phyloP scores from a whole-genome alignment of 1,284 basidiomycete genomes.

The Ceratobasidium sp. region DNA sequence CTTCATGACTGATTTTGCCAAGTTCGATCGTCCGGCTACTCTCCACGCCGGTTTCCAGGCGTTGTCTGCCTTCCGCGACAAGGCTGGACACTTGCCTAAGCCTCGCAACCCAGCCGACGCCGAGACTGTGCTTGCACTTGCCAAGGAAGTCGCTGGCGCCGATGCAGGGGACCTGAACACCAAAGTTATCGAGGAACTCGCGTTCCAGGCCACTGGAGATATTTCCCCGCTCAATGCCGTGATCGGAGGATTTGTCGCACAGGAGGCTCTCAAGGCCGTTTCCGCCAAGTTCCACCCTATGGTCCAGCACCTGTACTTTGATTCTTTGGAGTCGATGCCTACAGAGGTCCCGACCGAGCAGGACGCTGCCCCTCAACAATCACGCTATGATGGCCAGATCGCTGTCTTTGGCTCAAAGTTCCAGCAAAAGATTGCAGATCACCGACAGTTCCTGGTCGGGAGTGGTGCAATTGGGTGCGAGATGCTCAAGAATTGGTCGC shows the following conservation, averaged over 20 bases:
- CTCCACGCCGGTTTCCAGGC: slow-evolving; percentile 97
- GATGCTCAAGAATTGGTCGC: slow-evolving; percentile 99
- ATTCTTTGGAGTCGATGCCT: slow-evolving; percentile 95
- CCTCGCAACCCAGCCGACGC: slow-evolving; percentile 89
- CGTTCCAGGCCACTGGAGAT: slow-evolving; percentile 94
- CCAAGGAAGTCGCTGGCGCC: slow-evolving; percentile 74
- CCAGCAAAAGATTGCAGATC: slow-evolving; percentile 91
- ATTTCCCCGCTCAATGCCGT: slow-evolving; percentile 92
- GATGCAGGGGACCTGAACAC: slow-evolving; percentile 76
- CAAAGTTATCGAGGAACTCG: slow-evolving; percentile 77
- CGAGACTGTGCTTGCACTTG: slow-evolving; percentile 68
- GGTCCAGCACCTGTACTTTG: slow-evolving; percentile 95
- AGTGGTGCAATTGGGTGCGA: slow-evolving; percentile 99
- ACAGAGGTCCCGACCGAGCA: slow-evolving; percentile 75
- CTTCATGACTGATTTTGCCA: slow-evolving; percentile 97
- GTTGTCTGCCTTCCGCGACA: slow-evolving; percentile 78
- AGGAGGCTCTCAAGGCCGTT: slow-evolving; percentile 96
- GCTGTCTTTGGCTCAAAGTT: slow-evolving; percentile 94
- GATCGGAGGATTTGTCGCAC: slow-evolving; percentile 96
- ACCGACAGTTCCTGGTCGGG: slow-evolving; percentile 96
- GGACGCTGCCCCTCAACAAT: slow-evolving; percentile 83
- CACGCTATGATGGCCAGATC: slow-evolving; percentile 94
- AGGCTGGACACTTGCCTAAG: slow-evolving; percentile 75
- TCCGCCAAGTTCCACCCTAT: slow-evolving; percentile 99
- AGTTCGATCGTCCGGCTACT: slow-evolving; percentile 90